Conservation (phyloP, 176 grass and related monocot genomes). For the Thinopyrum elongatum region DNA sequence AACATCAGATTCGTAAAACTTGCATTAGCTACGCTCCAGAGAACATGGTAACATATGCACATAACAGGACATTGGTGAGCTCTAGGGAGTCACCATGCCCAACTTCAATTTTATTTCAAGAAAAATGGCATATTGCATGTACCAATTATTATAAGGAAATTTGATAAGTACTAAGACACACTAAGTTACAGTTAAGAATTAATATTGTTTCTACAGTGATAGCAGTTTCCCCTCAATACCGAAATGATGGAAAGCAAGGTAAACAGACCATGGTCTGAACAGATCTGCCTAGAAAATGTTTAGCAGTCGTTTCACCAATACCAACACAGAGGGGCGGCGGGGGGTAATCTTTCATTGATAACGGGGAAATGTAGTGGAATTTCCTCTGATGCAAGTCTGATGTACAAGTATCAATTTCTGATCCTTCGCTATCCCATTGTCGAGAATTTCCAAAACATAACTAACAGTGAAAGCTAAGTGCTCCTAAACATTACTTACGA, state of each 20-base stretch:
- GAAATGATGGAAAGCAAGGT: neutral
- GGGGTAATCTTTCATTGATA: neutral
- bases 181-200: neutral
- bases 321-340: neutral
- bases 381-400: neutral
- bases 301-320: neutral
- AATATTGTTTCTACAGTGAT: neutral
- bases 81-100: neutral
- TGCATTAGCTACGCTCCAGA: neutral
- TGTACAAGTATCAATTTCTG: neutral
- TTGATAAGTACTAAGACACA: neutral
- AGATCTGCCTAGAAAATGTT: neutral
- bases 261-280: neutral
- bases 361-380: neutral
- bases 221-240: neutral
- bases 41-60: conserved; percentile 27
- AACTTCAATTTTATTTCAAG: neutral
- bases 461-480: neutral
- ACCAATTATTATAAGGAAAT: neutral
- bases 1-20: conserved; percentile 8
- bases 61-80: neutral
- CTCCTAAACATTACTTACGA: neutral
- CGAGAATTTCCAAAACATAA: conserved; percentile 6
- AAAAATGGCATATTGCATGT: neutral
- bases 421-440: neutral